Evolutionary conservation across 805 yeast species (phyloP).

Genomic region (Saccharomycopsis vini): DNA sequence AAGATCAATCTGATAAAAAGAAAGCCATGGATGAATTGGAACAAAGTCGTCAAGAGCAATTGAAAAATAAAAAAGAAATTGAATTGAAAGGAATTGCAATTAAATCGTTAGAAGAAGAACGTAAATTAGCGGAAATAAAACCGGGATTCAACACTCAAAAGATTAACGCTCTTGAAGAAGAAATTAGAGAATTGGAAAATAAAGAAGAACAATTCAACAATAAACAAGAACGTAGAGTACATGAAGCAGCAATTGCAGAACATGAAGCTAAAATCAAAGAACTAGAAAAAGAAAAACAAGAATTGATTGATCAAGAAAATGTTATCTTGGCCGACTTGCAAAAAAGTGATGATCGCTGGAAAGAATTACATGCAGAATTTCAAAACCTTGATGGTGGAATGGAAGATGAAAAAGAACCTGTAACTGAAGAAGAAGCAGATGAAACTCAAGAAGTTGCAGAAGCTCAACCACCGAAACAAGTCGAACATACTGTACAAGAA

Average conservation of each 20-base stretch:
- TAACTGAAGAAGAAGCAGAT: neutral
- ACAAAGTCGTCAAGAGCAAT: constrained; percentile 4
- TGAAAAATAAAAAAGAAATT: constrained; percentile 12
- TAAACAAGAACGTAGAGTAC: constrained; percentile 7
- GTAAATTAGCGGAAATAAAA: neutral
- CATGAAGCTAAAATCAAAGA: constrained; percentile 12
- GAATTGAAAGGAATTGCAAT: constrained; percentile 16
- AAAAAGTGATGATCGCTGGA: constrained; percentile 11
- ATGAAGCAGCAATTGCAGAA: constrained; percentile 11
- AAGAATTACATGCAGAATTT: constrained; percentile 9
- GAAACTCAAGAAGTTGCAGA: neutral
- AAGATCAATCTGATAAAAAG: constrained; percentile 7
- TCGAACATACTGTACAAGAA: too few species aligned
- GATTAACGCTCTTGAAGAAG: constrained; percentile 14
- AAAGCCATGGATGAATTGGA: constrained; percentile 11
- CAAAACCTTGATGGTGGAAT: constrained; percentile 9
- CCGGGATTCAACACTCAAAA: constrained; percentile 13
- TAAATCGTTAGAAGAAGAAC: constrained; percentile 15
- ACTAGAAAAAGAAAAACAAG: constrained; percentile 14
- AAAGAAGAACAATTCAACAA: constrained; percentile 7
- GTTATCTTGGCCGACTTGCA: constrained; percentile 11
- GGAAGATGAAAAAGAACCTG: constrained; percentile 1
- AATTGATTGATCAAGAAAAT: constrained; percentile 9
- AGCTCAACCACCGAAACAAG: neutral
- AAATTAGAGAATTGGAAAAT: constrained; percentile 11